Evolutionary conservation across 805 yeast genomes (phyloP).

Genomic region (Lipomyces yamadae): DNA sequence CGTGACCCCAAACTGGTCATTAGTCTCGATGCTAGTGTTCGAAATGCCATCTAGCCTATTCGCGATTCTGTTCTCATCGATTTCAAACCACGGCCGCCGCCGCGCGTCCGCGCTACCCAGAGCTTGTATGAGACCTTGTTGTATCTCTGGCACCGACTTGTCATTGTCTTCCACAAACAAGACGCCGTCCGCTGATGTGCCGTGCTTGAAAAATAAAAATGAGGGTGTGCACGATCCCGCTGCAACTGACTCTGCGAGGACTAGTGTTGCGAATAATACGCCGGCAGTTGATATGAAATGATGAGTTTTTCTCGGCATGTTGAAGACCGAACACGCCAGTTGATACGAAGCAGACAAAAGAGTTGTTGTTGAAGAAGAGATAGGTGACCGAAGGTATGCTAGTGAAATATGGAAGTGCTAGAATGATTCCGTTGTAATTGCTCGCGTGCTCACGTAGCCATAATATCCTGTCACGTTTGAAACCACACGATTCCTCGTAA

Average conservation of each 20-base stretch:
- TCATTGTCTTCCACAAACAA: background rate
- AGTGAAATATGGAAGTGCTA: background rate
- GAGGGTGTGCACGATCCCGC: background rate
- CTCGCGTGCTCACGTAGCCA: background rate
- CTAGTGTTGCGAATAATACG: background rate
- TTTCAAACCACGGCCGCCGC: conserved; percentile 4
- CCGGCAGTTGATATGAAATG: background rate
- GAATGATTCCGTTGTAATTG: background rate
- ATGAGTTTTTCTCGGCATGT: background rate
- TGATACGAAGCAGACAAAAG: background rate
- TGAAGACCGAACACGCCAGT: background rate
- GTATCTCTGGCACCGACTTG: no score
- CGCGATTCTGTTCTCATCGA: conserved; percentile 10
- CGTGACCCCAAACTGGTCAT: background rate
- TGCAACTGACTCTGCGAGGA: background rate
- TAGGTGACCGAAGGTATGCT: background rate
- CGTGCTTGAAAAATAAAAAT: background rate
- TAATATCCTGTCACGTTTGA: conserved; percentile 4
- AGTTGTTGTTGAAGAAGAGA: background rate
- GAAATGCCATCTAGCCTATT: background rate
- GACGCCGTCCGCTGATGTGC: background rate
- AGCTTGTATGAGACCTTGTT: background rate
- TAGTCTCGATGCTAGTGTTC: background rate
- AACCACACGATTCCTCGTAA: background rate
- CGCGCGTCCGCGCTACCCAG: background rate